Percentiles rank a stretch among this genome's conserved stretches.
Conservation (phyloP, 1,139 yeast species). For the Pichiaceae sp. region DNA sequence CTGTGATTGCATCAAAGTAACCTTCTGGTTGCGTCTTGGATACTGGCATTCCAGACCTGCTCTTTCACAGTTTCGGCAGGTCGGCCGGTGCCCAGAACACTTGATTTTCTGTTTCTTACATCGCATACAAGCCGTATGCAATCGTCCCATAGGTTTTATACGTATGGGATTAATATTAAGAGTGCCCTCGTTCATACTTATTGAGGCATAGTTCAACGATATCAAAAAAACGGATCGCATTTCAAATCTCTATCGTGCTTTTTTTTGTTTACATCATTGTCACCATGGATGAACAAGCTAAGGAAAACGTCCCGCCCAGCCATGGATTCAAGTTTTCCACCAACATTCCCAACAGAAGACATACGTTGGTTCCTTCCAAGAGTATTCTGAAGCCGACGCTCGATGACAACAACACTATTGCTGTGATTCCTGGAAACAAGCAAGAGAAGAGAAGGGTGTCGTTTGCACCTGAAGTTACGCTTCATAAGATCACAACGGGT, state of each 20-base stretch:
- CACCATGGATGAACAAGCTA: neutral
- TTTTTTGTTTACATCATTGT: neutral
- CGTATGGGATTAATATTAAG: no score
- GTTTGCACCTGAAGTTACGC: constrained; percentile 69
- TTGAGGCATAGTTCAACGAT: no score
- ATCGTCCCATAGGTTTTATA: neutral
- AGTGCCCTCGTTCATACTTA: no score
- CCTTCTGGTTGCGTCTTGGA: constrained; percentile 37
- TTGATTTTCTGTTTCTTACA: constrained; percentile 27
- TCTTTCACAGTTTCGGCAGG: constrained; percentile 5
- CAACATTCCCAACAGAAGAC: constrained; percentile 23
- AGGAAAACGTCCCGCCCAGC: constrained; percentile 1
- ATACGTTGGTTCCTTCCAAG: constrained; percentile 26
- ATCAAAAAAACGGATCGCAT: no score
- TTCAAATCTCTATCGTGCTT: neutral
- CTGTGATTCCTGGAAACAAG: constrained; percentile 17
- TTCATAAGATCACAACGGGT: constrained; percentile 42
- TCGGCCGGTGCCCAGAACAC: constrained; percentile 29
- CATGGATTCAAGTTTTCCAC: neutral
- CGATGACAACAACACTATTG: constrained; percentile 24
- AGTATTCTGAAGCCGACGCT: constrained; percentile 27
- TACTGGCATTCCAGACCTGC: constrained; percentile 31
- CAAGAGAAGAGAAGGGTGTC: constrained; percentile 46
- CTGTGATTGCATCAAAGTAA: constrained; percentile 41
- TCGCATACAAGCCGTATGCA: neutral